Percentiles rank a stretch among this genome's conserved stretches.
Evolutionary conservation across 2,329 filamentous ascomycete species (phyloP).

Genomic region (Xylariaceae sp.): DNA sequence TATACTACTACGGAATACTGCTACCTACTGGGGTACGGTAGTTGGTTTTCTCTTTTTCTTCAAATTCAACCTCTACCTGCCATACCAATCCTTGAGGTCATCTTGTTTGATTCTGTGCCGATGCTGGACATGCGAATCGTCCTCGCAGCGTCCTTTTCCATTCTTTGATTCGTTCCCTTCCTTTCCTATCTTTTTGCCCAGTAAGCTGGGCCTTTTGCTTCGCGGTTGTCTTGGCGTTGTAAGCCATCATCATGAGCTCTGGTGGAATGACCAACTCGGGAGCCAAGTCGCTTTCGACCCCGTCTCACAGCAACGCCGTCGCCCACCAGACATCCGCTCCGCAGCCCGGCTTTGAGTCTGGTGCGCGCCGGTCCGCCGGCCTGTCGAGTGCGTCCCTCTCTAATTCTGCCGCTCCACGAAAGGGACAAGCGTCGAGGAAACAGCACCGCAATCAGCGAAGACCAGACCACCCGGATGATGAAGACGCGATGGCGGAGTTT

Average conservation of each 20-base stretch:
- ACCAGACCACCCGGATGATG: slow-evolving; percentile 61
- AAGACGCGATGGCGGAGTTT: slow-evolving; percentile 83
- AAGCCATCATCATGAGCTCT: slow-evolving; percentile 31
- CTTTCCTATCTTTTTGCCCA: too few species aligned
- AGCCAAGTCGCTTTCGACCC: slow-evolving; percentile 47
- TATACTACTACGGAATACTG: not conserved
- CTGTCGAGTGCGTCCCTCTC: slow-evolving; percentile 34
- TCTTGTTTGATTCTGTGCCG: not conserved
- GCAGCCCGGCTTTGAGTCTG: slow-evolving; percentile 44
- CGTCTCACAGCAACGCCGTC: slow-evolving; percentile 39
- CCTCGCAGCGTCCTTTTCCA: not conserved
- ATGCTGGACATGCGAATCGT: not conserved
- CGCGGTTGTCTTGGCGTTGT: too few species aligned
- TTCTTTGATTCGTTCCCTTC: not conserved
- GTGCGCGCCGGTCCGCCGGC: slow-evolving; percentile 39
- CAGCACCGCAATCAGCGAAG: slow-evolving; percentile 80
- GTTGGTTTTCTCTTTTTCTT: slow-evolving; percentile 4
- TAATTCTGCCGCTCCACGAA: slow-evolving; percentile 53
- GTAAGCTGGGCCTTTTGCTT: too few species aligned
- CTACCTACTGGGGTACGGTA: not conserved
- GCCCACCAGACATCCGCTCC: slow-evolving; percentile 40
- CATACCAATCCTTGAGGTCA: too few species aligned
- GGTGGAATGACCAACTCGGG: slow-evolving; percentile 37
- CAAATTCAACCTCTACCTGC: not conserved
- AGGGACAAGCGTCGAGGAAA: slow-evolving; percentile 68